These are phyloP conservation scores for Voacanga thouarsii DNA, from an alignment of 257 asterid species.

Conservation along the genomic window DNA sequence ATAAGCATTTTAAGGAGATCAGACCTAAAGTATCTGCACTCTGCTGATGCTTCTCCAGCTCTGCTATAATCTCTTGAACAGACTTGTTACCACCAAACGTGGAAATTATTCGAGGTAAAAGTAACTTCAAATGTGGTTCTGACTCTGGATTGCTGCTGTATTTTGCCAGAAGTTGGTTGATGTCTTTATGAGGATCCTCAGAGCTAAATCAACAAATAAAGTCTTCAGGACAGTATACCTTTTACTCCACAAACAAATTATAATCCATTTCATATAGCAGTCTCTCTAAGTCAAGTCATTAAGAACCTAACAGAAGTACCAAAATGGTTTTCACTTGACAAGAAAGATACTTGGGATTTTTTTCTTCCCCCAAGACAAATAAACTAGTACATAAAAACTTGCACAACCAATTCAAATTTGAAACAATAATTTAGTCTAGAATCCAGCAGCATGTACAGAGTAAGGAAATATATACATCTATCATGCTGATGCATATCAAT, in stretches of 20 bases:
- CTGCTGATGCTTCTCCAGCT: constrained; percentile 71
- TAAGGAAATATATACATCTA: background rate
- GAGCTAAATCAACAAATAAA: constrained; percentile 47
- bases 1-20: constrained; percentile 2
- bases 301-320: constrained; percentile 2
- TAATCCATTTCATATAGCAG: background rate
- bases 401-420: background rate
- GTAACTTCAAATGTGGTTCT: constrained; percentile 74
- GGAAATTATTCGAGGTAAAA: constrained; percentile 82
- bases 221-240: constrained; percentile 1
- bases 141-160: constrained; percentile 67
- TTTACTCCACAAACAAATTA: background rate
- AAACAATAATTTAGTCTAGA: background rate
- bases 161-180: constrained; percentile 54
- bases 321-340: background rate
- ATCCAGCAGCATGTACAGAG: constrained; percentile 2
- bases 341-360: background rate
- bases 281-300: background rate
- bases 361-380: background rate
- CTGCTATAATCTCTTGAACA: constrained; percentile 57
- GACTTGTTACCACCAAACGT: constrained; percentile 71
- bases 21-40: constrained; percentile 85
- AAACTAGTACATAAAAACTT: background rate
- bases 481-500: background rate
- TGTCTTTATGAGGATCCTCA: constrained; percentile 70